phyloP scores from a whole-genome alignment of 129 eudicot species.

The Ambrosia artemisiifolia region DNA sequence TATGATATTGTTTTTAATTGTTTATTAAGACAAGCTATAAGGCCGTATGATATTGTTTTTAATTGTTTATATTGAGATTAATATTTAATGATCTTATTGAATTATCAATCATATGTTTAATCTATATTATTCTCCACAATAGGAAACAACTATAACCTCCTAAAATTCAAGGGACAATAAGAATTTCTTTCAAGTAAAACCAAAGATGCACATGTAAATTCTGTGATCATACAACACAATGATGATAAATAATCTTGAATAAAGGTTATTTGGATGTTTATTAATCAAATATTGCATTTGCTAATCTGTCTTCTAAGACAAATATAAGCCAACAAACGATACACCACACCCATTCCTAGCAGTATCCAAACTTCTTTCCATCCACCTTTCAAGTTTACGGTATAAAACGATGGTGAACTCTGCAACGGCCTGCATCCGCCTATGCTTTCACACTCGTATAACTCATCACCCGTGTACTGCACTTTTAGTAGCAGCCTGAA shows the following conservation, averaged over 20 bases:
- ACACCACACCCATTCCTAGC: conserved; percentile 75
- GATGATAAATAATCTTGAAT: neutral
- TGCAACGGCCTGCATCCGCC: conserved; percentile 79
- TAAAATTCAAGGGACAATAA: neutral
- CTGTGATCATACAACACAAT: conserved; percentile 24
- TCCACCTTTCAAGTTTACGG: conserved; percentile 75
- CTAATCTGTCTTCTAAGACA: conserved; percentile 67
- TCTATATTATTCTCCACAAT: neutral
- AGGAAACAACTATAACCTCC: neutral
- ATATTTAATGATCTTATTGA: no score
- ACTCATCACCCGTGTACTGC: conserved; percentile 77
- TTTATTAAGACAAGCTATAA: no score
- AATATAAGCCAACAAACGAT: conserved; percentile 65
- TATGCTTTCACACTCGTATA: conserved; percentile 67
- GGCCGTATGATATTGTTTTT: no score
- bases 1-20: no score
- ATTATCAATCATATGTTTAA: no score
- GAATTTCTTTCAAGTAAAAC: neutral
- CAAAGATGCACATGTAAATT: conserved; percentile 4
- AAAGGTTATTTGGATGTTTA: neutral
- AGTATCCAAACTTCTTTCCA: conserved; percentile 85
- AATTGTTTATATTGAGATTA: no score
- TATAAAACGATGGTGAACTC: conserved; percentile 81
- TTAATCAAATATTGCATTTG: conserved; percentile 42
- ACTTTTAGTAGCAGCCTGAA: conserved; percentile 87